Evolutionary conservation across 164 flowering plant genomes (phyloP), one percentile per base, ranked within the genome.

Genomic region (Berberis vulgaris): DNA sequence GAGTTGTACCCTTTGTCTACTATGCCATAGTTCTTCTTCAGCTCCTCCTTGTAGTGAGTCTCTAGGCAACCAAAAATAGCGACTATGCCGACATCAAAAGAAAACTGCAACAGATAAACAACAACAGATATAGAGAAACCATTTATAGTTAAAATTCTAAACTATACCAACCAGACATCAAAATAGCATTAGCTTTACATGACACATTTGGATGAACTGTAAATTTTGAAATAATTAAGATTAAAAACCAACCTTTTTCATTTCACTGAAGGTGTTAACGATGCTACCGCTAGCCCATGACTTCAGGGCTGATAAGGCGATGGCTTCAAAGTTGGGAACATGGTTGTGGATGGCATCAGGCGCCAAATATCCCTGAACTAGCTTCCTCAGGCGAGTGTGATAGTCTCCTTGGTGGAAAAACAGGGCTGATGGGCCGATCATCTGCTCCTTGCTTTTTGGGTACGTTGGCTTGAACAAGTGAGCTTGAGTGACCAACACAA

Each of bases 381-480:
- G 73, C 76, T 85, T 90, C 70, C 97, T 74, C 1, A 93, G 76
- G 2, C 82, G 79, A 9, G 59, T 6, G 72, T 93, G 98, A 75
- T 86, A 86, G 54, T 79, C 78, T 6, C 97, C 98, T 59, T 85
- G 86, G 73, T 93, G 98, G 66, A 88, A 93, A 67, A 93, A 93
- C 63, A 93, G 66, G 1, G 98, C 98, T 2, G 78, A 74, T 2
- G 87, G 89, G 1, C 97, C 98, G 13, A 93, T 83, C 69, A 93
- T 45, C 26, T 62, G 76, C 66, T 86, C 94, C 65, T 93, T 93
- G 79, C 96, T 86, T 63, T 74, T 82, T 4, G 98, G 98, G 69
- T 86, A 93, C 2, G 98, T 86, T 26, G 98, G 97, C 79, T 84
- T 88, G 83, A 93, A 93, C 75, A 93, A 67, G 61, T 88, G 83